Base-by-base conservation (phyloP, 306 rosid genomes). In the Gastrolobium villosum region DNA sequence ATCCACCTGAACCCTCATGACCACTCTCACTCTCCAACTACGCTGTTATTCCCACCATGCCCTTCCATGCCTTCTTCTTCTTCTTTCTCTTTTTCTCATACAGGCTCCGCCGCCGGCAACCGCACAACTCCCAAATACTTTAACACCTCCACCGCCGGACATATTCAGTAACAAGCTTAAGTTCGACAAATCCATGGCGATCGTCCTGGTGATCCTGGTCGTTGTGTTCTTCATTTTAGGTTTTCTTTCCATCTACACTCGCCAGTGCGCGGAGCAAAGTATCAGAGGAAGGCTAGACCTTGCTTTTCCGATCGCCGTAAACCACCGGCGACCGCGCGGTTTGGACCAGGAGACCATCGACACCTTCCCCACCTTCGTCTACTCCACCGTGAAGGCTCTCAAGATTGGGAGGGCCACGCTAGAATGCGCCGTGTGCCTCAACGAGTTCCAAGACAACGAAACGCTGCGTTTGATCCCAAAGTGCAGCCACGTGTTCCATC, bases 371-470 rank as follows among this genome's bases (percentile, higher is more conserved):
- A 88, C 93, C 0, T 91, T 95, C 46, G 84, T 88, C 0, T 95
- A 91, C 87, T 89, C 98, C 56, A 43, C 90, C 45, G 99, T 95
- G 30, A 95, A 91, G 77, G 87, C 78, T 0, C 90, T 76, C 3
- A 87, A 91, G 71, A 80, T 93, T 6, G 99, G 98, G 2, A 52
- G 76, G 3, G 88, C 83, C 39, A 15, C 97, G 9, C 86, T 95
- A 3, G 97, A 93, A 75, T 95, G 99, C 75, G 99, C 98, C n/a
- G 97, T 95, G 9, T 95, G 99, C 79, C 70, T 95, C 10, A 91
- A 84, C 83, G 99, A 91, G 52, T 95, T 95, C 49, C 81, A 89
- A 37, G 93, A 85, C 41, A 76, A 86, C 1, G 99, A 95, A 77
- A 89, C 88, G 78, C 90, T 95, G 89, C 99, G 99, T 85, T 89